Evolutionary conservation across 1,284 basidiomycete genomes (phyloP).

Genomic region (Coniferiporia weirii): DNA sequence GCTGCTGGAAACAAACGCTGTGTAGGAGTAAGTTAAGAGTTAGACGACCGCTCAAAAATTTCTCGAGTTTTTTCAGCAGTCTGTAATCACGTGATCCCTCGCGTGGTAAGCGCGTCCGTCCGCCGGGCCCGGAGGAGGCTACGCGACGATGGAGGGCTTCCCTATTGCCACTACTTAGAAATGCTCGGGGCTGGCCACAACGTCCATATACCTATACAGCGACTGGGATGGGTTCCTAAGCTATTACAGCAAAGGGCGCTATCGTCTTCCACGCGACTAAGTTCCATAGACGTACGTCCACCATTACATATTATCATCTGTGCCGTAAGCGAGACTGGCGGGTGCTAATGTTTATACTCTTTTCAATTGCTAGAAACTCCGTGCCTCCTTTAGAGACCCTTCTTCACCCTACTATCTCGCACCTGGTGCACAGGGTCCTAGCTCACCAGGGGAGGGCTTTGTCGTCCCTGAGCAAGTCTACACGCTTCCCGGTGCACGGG

Average conservation of each 20-base stretch:
- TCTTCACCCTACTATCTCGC: conserved; percentile 60
- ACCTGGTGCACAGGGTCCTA: conserved; percentile 55
- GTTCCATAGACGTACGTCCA: conserved; percentile 6
- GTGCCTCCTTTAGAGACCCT: conserved; percentile 58
- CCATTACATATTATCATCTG: neutral
- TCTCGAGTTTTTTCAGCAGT: neutral
- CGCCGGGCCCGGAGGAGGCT: too few species aligned
- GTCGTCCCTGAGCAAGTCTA: conserved; percentile 16
- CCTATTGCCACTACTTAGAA: neutral
- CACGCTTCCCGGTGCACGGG: conserved; percentile 8
- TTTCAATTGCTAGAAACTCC: conserved; percentile 34
- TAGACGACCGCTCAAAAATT: neutral
- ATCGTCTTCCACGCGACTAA: neutral
- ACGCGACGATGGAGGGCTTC: neutral
- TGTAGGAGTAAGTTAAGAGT: neutral
- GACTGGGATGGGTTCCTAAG: neutral
- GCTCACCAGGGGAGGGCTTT: conserved; percentile 42
- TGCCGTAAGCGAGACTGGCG: neutral
- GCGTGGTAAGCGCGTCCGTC: neutral
- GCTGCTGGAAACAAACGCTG: neutral
- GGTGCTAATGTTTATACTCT: neutral
- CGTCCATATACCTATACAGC: neutral
- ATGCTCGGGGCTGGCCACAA: neutral
- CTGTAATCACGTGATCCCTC: neutral
- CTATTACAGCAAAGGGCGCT: neutral